Conservation (phyloP, 371 early-diverging fungal species). For the Syncephalis plumigaleata region DNA sequence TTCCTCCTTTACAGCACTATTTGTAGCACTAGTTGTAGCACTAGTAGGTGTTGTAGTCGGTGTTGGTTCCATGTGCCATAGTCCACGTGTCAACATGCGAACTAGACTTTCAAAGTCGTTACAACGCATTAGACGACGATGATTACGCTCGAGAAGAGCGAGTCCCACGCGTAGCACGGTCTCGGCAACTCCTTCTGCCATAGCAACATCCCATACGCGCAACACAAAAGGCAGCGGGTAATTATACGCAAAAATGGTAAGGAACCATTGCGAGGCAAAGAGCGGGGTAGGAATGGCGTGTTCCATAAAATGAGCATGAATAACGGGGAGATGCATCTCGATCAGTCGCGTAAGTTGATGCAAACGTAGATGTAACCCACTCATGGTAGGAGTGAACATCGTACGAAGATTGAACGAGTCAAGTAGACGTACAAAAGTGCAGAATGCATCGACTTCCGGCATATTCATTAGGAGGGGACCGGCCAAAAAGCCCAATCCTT, state of each 20-base stretch:
- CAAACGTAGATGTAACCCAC: slow-evolving; percentile 56
- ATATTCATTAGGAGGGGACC: slow-evolving; percentile 80
- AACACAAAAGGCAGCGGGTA: slow-evolving; percentile 78
- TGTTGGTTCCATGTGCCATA: too few species aligned
- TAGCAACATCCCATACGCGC: slow-evolving; percentile 78
- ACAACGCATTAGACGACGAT: background rate
- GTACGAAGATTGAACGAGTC: slow-evolving; percentile 61
- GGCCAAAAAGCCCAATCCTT: slow-evolving; percentile 88
- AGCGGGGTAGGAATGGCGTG: slow-evolving; percentile 75
- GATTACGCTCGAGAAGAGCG: slow-evolving; percentile 18
- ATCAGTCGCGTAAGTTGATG: slow-evolving; percentile 77
- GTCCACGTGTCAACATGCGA: too few species aligned
- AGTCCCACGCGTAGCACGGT: slow-evolving; percentile 78
- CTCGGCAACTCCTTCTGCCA: slow-evolving; percentile 76
- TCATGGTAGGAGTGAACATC: slow-evolving; percentile 69
- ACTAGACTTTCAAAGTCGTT: background rate
- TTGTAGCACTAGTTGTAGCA: too few species aligned
- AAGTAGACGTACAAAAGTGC: slow-evolving; percentile 77
- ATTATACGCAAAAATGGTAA: slow-evolving; percentile 87
- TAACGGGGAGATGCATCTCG: slow-evolving; percentile 59
- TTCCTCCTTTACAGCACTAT: too few species aligned
- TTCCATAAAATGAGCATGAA: slow-evolving; percentile 52
- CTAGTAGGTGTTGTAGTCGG: too few species aligned
- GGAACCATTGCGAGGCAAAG: slow-evolving; percentile 90
- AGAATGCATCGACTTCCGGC: slow-evolving; percentile 93